phyloP scores from a whole-genome alignment of 2,329 filamentous ascomycete species.

The Myriosclerotinia scirpicola region DNA sequence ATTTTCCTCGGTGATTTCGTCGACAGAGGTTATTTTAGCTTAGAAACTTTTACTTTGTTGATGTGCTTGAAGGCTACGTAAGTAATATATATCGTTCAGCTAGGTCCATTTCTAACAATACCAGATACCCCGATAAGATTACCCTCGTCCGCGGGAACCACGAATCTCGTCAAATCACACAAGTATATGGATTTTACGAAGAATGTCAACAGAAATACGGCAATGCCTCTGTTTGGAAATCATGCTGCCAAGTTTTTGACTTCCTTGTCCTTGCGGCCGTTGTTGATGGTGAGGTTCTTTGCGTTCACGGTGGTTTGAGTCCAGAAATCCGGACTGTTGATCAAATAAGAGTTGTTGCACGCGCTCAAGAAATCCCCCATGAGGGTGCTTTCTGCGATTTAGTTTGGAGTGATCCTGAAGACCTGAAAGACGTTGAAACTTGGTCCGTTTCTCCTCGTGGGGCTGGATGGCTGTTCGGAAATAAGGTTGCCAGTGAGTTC shows the following conservation, averaged over 20 bases:
- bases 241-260: slow-evolving; percentile 76
- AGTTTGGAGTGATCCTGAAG: slow-evolving; percentile 74
- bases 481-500: slow-evolving; percentile 74
- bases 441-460: slow-evolving; percentile 70
- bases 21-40: slow-evolving; percentile 71
- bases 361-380: slow-evolving; percentile 74
- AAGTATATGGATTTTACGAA: slow-evolving; percentile 78
- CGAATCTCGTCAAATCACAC: slow-evolving; percentile 74
- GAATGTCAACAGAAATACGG: slow-evolving; percentile 77
- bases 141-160: slow-evolving; percentile 74
- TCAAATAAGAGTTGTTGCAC: slow-evolving; percentile 71
- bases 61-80: slow-evolving; percentile 73
- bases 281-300: slow-evolving; percentile 72
- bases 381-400: slow-evolving; percentile 76
- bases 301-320: slow-evolving; percentile 69
- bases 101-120: slow-evolving; percentile 25
- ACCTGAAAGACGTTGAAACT: slow-evolving; percentile 68
- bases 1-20: slow-evolving; percentile 74
- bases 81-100: slow-evolving; percentile 32
- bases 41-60: slow-evolving; percentile 71
- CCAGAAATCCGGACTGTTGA: slow-evolving; percentile 74
- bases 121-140: slow-evolving; percentile 68
- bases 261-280: slow-evolving; percentile 73
- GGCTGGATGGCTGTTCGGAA: slow-evolving; percentile 55
- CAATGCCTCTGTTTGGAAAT: slow-evolving; percentile 77